A percentile compares a stretch with the other conserved stretches of the same genome.
Conservation (phyloP, 202 grass and related monocot genomes). For the Musa balbisiana region DNA sequence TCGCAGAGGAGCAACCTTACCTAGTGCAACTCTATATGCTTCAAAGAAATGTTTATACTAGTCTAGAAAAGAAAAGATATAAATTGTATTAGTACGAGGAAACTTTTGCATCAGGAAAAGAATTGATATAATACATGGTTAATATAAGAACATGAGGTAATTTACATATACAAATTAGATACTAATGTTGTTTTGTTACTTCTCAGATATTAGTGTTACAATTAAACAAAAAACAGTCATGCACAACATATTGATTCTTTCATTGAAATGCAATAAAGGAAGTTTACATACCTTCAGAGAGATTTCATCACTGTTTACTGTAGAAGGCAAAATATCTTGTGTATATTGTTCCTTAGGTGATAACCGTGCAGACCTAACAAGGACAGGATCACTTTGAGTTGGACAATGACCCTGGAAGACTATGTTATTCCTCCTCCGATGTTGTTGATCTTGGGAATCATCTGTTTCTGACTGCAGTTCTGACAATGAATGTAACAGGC, state of each 20-base stretch:
- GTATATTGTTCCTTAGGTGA: conserved; percentile 14
- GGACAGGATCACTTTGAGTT: conserved; percentile 19
- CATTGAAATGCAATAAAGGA: not conserved
- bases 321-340: conserved; percentile 25
- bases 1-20: no score
- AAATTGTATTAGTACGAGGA: not conserved
- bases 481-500: conserved; percentile 21
- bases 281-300: conserved; percentile 14
- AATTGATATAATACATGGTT: not conserved
- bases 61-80: not conserved
- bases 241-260: not conserved
- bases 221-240: not conserved
- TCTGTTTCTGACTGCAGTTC: conserved; percentile 22
- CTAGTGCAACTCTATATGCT: no score
- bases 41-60: not conserved
- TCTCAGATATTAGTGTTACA: not conserved
- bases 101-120: not conserved
- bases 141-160: not conserved
- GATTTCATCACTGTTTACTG: conserved; percentile 13
- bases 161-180: not conserved
- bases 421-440: conserved; percentile 21
- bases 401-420: conserved; percentile 21
- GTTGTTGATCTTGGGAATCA: conserved; percentile 22
- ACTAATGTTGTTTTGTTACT: not conserved
- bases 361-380: conserved; percentile 5